A percentile compares a stretch with the other conserved stretches of the same genome.
Evolutionary conservation across 495 filamentous ascomycete genomes (phyloP).

Genomic region (Tuber magnatum): DNA sequence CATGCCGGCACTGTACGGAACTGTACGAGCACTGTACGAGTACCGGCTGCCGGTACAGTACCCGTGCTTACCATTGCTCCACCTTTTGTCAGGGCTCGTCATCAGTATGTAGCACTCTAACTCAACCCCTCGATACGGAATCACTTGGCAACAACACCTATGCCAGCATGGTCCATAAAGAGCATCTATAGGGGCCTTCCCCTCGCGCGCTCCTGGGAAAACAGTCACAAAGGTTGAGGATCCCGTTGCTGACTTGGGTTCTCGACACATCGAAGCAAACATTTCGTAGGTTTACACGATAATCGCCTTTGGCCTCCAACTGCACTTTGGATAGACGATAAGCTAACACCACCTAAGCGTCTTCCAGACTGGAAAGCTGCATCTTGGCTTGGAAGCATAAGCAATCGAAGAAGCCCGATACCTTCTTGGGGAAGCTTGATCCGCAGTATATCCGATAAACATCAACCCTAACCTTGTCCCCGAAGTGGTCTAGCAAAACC

Average conservation of each 20-base stretch:
- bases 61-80: too few relatives aligned
- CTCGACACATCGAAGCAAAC: background rate
- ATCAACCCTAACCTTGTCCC: background rate
- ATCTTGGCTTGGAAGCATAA: background rate
- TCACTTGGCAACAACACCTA: background rate
- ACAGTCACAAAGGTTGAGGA: background rate
- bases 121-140: background rate
- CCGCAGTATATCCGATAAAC: background rate
- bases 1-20: too few relatives aligned
- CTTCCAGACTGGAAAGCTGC: background rate
- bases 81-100: background rate
- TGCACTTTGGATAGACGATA: background rate
- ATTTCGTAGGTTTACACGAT: background rate
- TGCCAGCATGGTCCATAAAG: background rate
- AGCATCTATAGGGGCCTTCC: too few relatives aligned
- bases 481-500: background rate
- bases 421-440: background rate
- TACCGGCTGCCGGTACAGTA: too few relatives aligned
- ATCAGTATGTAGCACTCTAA: background rate
- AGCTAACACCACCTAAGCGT: background rate
- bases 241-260: background rate
- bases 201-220: background rate
- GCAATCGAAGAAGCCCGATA: background rate
- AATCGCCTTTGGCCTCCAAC: background rate
- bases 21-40: too few relatives aligned